Evolutionary conservation across 148 eudicot species (phyloP).

Genomic region (Camellia lanceoleosa): DNA sequence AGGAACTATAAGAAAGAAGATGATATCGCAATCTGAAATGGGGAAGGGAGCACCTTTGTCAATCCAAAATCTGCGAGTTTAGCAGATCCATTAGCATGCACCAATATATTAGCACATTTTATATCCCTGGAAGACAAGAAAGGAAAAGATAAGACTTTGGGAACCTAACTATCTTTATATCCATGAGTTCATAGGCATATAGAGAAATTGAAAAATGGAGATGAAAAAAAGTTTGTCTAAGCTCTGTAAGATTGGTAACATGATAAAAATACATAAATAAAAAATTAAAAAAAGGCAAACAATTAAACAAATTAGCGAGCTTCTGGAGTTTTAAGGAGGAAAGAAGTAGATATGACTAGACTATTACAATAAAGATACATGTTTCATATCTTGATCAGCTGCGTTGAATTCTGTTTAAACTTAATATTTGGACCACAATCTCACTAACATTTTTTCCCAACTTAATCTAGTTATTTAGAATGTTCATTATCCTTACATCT

Average conservation of each 20-base stretch:
- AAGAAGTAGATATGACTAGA: background rate
- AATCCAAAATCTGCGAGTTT: constrained; percentile 94
- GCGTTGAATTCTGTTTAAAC: background rate
- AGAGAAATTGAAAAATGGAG: background rate
- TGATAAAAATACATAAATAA: background rate
- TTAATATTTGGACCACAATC: background rate
- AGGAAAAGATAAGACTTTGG: background rate
- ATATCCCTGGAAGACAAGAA: constrained; percentile 59
- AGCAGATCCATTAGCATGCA: constrained; percentile 64
- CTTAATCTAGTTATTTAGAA: background rate
- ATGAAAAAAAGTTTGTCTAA: background rate
- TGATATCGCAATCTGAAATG: constrained; percentile 4
- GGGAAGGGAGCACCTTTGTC: constrained; percentile 61
- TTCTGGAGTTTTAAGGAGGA: background rate
- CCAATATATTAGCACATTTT: constrained; percentile 86
- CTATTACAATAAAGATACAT: background rate
- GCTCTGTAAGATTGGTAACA: background rate
- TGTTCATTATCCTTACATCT: background rate
- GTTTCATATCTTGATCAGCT: background rate
- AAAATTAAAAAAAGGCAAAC: background rate
- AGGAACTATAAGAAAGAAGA: background rate
- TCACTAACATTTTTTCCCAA: background rate
- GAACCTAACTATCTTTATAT: background rate
- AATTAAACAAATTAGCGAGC: background rate
- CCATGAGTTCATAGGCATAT: background rate